Percentiles rank a stretch among this genome's conserved stretches.
These are phyloP conservation scores for Lathyrus oleraceus DNA, from an alignment of 306 rosid genomes.

Conservation along the genomic window DNA sequence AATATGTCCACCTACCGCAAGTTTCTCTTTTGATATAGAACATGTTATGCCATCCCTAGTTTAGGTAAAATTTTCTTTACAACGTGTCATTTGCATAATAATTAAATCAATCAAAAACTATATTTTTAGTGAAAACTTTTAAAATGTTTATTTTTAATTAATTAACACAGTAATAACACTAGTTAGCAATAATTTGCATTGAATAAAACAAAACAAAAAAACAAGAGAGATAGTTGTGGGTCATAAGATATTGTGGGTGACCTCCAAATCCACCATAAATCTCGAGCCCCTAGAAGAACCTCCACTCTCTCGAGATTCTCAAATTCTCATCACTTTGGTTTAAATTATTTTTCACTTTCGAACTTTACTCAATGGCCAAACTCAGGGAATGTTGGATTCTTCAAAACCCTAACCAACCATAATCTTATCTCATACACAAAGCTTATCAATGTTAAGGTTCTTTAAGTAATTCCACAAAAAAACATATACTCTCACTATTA, in stretches of 20 bases:
- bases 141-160: too few relatives aligned
- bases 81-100: too few relatives aligned
- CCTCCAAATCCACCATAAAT: constrained; percentile 63
- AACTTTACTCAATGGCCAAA: constrained; percentile 70
- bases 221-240: constrained; percentile 41
- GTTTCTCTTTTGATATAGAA: too few relatives aligned
- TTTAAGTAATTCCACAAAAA: constrained; percentile 35
- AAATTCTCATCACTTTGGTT: constrained; percentile 56
- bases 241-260: constrained; percentile 53
- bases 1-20: too few relatives aligned
- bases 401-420: constrained; percentile 41
- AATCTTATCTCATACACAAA: constrained; percentile 37
- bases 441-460: constrained; percentile 28
- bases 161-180: background rate
- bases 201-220: background rate
- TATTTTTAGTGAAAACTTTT: too few relatives aligned
- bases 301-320: constrained; percentile 68
- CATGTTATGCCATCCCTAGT: too few relatives aligned
- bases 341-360: constrained; percentile 37
- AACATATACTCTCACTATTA: too few relatives aligned
- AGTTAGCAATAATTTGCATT: background rate
- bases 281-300: constrained; percentile 47
- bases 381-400: constrained; percentile 85
- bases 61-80: too few relatives aligned
- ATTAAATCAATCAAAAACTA: too few relatives aligned